phyloP scores from a whole-genome alignment of 1,284 basidiomycete genomes.

The Boletus smithii region DNA sequence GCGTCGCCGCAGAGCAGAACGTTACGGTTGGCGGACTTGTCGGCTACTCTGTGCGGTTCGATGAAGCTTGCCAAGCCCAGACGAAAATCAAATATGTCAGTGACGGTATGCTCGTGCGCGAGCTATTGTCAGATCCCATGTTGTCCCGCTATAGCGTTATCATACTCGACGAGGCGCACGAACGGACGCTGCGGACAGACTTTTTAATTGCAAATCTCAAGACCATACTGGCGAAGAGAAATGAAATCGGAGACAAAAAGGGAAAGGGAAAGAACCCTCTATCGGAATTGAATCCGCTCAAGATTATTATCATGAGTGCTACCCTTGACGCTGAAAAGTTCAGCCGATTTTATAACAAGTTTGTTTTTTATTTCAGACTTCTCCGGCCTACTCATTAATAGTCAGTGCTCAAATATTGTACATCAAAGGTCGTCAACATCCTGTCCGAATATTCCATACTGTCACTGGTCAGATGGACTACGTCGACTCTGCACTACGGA shows the following conservation, averaged over 20 bases:
- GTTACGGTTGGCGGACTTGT: constrained; percentile 69
- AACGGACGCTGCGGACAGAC: constrained; percentile 92
- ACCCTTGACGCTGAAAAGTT: constrained; percentile 96
- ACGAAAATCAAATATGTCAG: constrained; percentile 95
- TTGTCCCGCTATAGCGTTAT: constrained; percentile 85
- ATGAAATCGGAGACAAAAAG: constrained; percentile 41
- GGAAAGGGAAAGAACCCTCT: constrained; percentile 38
- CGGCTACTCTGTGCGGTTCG: constrained; percentile 95
- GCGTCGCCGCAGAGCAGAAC: constrained; percentile 86
- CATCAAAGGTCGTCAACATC: constrained; percentile 90
- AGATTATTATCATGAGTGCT: constrained; percentile 96
- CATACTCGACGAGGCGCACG: constrained; percentile 96
- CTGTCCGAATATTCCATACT: constrained; percentile 81
- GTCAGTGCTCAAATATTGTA: constrained; percentile 83
- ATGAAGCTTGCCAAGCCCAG: constrained; percentile 67
- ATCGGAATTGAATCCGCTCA: constrained; percentile 57
- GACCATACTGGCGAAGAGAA: constrained; percentile 75
- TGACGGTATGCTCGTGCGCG: constrained; percentile 94
- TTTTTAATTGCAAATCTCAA: constrained; percentile 91
- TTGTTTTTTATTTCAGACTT: constrained; percentile 28
- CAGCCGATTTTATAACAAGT: constrained; percentile 83
- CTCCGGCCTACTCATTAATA: constrained; percentile 34
- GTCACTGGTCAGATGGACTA: constrained; percentile 78
- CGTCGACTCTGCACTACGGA: constrained; percentile 83
- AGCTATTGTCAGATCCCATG: constrained; percentile 76